A percentile compares a stretch with the other conserved stretches of the same genome.
Conservation (phyloP, 352 stramenopile genomes). For the Phytopythium aichiense region DNA sequence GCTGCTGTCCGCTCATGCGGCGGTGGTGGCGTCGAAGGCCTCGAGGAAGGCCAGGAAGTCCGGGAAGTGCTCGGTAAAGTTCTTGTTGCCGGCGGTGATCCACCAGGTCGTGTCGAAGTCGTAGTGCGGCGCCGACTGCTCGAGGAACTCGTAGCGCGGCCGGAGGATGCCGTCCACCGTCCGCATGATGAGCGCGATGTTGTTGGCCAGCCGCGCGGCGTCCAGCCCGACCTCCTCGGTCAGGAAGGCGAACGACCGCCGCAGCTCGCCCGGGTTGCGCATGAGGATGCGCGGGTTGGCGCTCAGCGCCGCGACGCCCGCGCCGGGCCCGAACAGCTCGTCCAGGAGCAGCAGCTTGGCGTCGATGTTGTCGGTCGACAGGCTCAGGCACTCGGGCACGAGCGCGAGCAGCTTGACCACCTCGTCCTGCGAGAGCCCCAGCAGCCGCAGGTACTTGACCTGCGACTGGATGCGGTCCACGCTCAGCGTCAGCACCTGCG, state of each 20-base stretch:
- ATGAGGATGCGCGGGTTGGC: constrained; percentile 42
- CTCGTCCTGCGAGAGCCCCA: constrained; percentile 25
- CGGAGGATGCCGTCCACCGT: constrained; percentile 32
- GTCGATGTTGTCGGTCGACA: constrained; percentile 33
- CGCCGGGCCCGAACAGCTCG: constrained; percentile 31
- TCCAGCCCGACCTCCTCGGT: constrained; percentile 26
- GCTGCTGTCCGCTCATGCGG: neutral
- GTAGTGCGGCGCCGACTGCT: neutral
- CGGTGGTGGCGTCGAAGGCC: neutral
- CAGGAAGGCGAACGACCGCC: constrained; percentile 34
- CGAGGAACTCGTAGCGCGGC: constrained; percentile 25
- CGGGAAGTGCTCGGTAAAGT: neutral
- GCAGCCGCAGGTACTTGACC: constrained; percentile 20
- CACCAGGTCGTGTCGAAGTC: neutral
- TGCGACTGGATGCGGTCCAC: constrained; percentile 32
- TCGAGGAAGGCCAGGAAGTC: neutral
- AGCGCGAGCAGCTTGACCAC: constrained; percentile 28
- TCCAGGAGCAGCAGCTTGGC: constrained; percentile 38
- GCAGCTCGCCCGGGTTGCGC: constrained; percentile 38
- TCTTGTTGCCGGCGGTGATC: neutral
- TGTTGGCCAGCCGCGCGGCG: constrained; percentile 22
- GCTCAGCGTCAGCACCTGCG: constrained; percentile 34
- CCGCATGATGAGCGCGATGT: constrained; percentile 35
- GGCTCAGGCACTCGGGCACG: constrained; percentile 35
- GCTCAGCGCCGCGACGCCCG: constrained; percentile 16